Evolutionary conservation across 2,329 filamentous ascomycete genomes (phyloP), one percentile per base, ranked within the genome.

Genomic region (Hawksworthiomyces lignivorus): DNA sequence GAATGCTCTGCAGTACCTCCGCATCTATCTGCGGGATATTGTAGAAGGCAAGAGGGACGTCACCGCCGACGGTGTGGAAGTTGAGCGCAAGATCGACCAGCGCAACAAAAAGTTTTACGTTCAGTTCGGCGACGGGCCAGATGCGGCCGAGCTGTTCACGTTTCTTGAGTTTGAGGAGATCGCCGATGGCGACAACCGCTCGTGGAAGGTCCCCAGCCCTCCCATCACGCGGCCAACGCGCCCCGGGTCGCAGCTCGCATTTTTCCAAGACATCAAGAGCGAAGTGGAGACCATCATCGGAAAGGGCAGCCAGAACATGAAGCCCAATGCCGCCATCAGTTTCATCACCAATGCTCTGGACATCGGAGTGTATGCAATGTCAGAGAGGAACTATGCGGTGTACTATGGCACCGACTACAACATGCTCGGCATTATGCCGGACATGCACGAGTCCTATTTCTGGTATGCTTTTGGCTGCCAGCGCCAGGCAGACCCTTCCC

Each of bases 71-170:
- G 45, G 37, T 5, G 5, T 21, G 3, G 41, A 40, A 11, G 35
- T 27, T 9, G 45, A 41, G 11, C 43, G 44, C 33, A 70, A 60
- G 37, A 75, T 79, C 27, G 72, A 73, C 3, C 71, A 70, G 40
- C 60, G 73, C 2, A 79, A 79, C 50, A 77, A 77, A 53, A 66
- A 69, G 12, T 78, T 77, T 41, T 59, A 60, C 20, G 68, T 76
- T 2, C 61, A 74, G 7, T 77, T 78, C 43, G 70, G 73, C 0
- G 46, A 49, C 44, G 51, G 49, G 1, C 61, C 62, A 5, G 65
- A 69, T 4, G 72, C 71, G 38, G 67, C 69, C 34, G 53, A 57
- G 18, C 62, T 78, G 11, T 72, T 77, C 49, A 58, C 57, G 12
- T 62, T 63, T 11, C 58, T 79, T 5, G 72, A 69, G 10, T 77